Percentiles rank a stretch among this genome's conserved stretches.
These are phyloP conservation scores for Blastobotrys indianensis DNA, from an alignment of 1,139 yeast genomes.

Conservation along the genomic window DNA sequence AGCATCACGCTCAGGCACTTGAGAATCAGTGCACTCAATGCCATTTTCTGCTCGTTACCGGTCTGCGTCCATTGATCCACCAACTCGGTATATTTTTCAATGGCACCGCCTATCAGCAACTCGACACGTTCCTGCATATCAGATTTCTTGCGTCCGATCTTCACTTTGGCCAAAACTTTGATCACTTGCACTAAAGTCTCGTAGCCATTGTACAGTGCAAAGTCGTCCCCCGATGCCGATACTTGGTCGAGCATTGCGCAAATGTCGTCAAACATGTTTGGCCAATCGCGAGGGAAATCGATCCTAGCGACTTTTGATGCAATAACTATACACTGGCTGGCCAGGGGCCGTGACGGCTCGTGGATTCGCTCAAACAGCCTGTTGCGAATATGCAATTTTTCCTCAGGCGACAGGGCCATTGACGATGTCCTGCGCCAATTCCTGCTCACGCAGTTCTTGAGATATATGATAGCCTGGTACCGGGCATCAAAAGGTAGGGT, in stretches of 20 bases:
- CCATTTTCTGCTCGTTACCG: constrained; percentile 41
- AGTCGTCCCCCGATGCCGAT: constrained; percentile 39
- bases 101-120: constrained; percentile 4
- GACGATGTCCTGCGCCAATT: constrained; percentile 11
- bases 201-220: constrained; percentile 55
- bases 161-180: constrained; percentile 64
- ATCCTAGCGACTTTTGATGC: constrained; percentile 69
- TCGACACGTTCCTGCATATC: constrained; percentile 68
- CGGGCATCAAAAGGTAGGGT: constrained; percentile 4
- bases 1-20: constrained; percentile 69
- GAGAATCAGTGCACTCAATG: constrained; percentile 68
- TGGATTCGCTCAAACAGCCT: constrained; percentile 54
- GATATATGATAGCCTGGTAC: constrained; percentile 65
- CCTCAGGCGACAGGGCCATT: constrained; percentile 45
- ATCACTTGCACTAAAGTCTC: constrained; percentile 69
- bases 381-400: constrained; percentile 56
- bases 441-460: constrained; percentile 61
- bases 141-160: constrained; percentile 77
- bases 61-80: constrained; percentile 56
- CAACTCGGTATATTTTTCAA: constrained; percentile 49
- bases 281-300: constrained; percentile 90
- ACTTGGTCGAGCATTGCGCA: constrained; percentile 44
- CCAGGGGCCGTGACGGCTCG: constrained; percentile 68
- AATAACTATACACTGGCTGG: constrained; percentile 80
- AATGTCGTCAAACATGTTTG: constrained; percentile 62